phyloP scores from a whole-genome alignment of 2,329 filamentous ascomycete species.

The Trichophyton schoenleinii region DNA sequence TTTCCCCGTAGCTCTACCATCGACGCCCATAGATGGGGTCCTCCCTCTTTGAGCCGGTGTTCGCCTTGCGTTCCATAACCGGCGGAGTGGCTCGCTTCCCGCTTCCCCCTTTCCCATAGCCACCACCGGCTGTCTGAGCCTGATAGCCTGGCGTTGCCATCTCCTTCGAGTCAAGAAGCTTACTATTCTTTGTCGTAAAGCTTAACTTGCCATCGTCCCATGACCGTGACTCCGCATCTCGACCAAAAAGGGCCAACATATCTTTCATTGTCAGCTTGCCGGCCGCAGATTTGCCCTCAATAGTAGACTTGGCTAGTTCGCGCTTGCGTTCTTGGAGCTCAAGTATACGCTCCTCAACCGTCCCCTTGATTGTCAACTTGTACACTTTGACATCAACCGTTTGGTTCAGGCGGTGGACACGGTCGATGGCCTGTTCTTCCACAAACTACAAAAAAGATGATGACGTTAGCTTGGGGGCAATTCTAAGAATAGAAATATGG shows the following conservation, averaged over 20 bases:
- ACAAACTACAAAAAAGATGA: conserved; percentile 53
- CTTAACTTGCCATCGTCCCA: conserved; percentile 23
- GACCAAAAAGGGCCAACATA: conserved; percentile 78
- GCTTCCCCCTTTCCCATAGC: background rate
- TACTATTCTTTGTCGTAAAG: conserved; percentile 18
- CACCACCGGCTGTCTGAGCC: background rate
- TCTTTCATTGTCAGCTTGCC: conserved; percentile 86
- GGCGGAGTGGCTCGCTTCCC: conserved; percentile 14
- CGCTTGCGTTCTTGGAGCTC: conserved; percentile 90
- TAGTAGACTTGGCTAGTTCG: conserved; percentile 77
- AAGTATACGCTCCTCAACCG: conserved; percentile 89
- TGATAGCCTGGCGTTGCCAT: conserved; percentile 6
- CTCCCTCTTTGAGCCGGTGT: conserved; percentile 11
- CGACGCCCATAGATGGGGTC: conserved; percentile 21
- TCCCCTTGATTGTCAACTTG: conserved; percentile 74
- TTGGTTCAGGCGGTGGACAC: conserved; percentile 95
- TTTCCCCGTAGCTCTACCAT: conserved; percentile 13
- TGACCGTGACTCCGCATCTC: conserved; percentile 46
- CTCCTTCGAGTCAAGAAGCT: conserved; percentile 19
- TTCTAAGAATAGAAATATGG: background rate
- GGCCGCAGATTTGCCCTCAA: conserved; percentile 63
- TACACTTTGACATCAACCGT: conserved; percentile 91
- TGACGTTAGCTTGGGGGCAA: background rate
- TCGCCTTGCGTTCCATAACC: conserved; percentile 10
- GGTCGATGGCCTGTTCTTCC: conserved; percentile 96